phyloP scores from a whole-genome alignment of 73 alveolate genomes.

The Paramecium sonneborni region DNA sequence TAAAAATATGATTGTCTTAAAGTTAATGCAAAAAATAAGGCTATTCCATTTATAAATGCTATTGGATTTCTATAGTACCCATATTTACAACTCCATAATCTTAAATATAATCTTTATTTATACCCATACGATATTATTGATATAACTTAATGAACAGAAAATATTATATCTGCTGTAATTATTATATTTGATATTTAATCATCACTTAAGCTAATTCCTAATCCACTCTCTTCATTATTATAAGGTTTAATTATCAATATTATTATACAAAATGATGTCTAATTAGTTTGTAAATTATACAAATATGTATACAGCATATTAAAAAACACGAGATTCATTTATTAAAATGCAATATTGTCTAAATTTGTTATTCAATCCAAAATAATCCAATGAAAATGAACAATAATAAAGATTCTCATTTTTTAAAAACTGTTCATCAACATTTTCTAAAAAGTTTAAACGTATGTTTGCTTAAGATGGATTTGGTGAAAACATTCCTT shows the following conservation, averaged over 20 bases:
- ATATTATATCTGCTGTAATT: neutral
- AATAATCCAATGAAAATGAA: neutral
- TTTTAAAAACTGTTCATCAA: neutral
- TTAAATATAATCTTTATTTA: neutral
- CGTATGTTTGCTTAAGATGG: neutral
- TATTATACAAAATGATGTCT: neutral
- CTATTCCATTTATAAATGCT: neutral
- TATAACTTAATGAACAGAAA: neutral
- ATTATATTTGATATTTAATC: neutral
- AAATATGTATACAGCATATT: neutral
- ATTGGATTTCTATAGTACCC: neutral
- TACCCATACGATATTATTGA: slow-evolving; percentile 24
- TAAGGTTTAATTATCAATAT: neutral
- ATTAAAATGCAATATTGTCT: neutral
- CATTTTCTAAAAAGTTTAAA: neutral
- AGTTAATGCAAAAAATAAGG: neutral
- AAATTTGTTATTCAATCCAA: neutral
- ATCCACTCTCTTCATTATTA: neutral
- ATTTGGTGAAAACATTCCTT: neutral
- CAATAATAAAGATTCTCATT: slow-evolving; percentile 27
- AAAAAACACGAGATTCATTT: neutral
- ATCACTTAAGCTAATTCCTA: neutral
- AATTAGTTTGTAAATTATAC: neutral
- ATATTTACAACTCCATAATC: slow-evolving; percentile 26
- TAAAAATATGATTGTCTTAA: neutral